Evolutionary conservation across 106 monocot species (phyloP).

Genomic region (Phalaenopsis aphrodite): DNA sequence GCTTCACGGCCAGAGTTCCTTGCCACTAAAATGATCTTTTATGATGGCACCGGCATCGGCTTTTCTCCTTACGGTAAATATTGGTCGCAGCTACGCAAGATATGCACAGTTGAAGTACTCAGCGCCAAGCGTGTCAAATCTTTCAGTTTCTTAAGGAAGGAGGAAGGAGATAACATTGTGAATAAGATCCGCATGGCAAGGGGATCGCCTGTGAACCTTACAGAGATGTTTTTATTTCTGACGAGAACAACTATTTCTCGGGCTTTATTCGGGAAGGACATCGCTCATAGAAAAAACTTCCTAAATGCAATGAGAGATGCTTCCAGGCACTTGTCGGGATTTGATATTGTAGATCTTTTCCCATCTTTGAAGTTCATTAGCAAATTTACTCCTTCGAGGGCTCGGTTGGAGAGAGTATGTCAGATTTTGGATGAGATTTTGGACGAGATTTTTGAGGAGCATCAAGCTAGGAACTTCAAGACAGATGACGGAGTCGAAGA

Average conservation of each 20-base stretch:
- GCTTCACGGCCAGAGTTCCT: constrained; percentile 1
- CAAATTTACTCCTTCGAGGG: too few relatives aligned
- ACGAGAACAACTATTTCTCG: background rate
- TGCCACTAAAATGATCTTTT: background rate
- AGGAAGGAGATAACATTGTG: background rate
- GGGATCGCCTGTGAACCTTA: background rate
- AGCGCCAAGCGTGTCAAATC: constrained; percentile 1
- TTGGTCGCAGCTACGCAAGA: constrained; percentile 5
- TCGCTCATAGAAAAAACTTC: background rate
- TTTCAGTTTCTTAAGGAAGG: background rate
- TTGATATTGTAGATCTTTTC: background rate
- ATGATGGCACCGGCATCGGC: background rate
- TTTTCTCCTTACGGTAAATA: constrained; percentile 4
- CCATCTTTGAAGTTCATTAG: too few relatives aligned
- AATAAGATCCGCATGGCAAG: background rate
- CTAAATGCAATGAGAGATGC: background rate
- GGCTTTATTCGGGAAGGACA: background rate
- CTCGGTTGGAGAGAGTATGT: too few relatives aligned
- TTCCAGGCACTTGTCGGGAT: background rate
- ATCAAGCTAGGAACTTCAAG: too few relatives aligned
- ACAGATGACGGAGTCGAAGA: too few relatives aligned
- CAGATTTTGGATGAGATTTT: too few relatives aligned
- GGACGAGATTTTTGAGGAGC: too few relatives aligned
- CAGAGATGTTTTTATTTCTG: background rate
- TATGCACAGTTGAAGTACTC: background rate